Evolutionary conservation across 305 asterid species (phyloP), one percentile per base, ranked within the genome.

Genomic region (Fraxinus velutina): DNA sequence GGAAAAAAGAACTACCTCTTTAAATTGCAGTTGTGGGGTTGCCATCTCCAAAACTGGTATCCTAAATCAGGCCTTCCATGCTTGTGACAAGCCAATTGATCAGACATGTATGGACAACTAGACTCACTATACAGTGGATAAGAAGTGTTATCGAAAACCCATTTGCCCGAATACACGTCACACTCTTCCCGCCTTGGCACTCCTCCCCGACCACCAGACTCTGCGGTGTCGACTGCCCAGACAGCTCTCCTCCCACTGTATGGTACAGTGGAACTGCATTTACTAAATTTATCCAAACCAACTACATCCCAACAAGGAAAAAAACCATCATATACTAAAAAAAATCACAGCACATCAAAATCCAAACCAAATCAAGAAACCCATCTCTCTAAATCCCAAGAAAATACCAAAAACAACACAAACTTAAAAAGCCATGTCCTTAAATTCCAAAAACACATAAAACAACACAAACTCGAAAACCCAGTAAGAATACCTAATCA

Each of bases 71-170:
- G 86, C 83, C 98, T 89, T 47, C 99, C 97, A 73, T 93, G 98
- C 84, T 91, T 96, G 74, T 83, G 95, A 84, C 99, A 96, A 82
- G 98, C 94, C 87, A 96, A 86, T 83, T 93, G 98, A 85, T 96
- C 97, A 3, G 98, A 96, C 99, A 96, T 96, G 84, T 89, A 96
- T 4, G 97, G 97, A 86, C 99, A 96, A 75, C 86, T 85, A 22
- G 93, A 91, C 81, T 88, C 97, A 42, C 87, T 89, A 78, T 96
- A 96, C 80, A 96, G 81, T 1, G 99, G 97, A 82, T 90, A 81
- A 0, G 97, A 91, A 8, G 79, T 83, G 66, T 90, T 92, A 82
- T 95, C 98, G 19, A 89, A 92, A 74, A 93, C 89, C 99, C 99
- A 95, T 86, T 88, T 86, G 15, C 99, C 99, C 0, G 95, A 88